Percentiles rank a stretch among this genome's conserved stretches.
Evolutionary conservation across 805 yeast genomes (phyloP).

Genomic region (Dipodascopsis uninucleata): DNA sequence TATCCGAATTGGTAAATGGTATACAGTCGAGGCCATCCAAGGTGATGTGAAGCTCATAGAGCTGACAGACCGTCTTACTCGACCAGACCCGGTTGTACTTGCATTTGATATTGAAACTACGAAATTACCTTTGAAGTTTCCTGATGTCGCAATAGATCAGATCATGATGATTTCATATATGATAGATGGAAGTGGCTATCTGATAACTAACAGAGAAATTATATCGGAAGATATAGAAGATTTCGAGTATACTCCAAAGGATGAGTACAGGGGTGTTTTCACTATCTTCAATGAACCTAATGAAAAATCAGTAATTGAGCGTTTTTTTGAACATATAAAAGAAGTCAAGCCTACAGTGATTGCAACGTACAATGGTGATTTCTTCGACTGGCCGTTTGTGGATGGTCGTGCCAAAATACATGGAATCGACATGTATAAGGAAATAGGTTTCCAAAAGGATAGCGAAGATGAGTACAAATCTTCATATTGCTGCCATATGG

Average conservation of each 20-base stretch:
- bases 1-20: slow-evolving; percentile 95
- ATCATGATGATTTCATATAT: slow-evolving; percentile 99
- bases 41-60: slow-evolving; percentile 55
- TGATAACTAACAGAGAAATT: slow-evolving; percentile 91
- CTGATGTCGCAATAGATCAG: slow-evolving; percentile 85
- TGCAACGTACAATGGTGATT: slow-evolving; percentile 97
- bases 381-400: slow-evolving; percentile 98
- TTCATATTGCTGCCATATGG: slow-evolving; percentile 92
- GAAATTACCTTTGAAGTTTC: slow-evolving; percentile 92
- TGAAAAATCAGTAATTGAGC: slow-evolving; percentile 67
- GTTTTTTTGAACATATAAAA: slow-evolving; percentile 85
- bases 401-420: slow-evolving; percentile 82
- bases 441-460: slow-evolving; percentile 90
- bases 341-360: slow-evolving; percentile 94
- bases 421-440: slow-evolving; percentile 82
- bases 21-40: slow-evolving; percentile 63
- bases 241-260: slow-evolving; percentile 95
- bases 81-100: slow-evolving; percentile 94
- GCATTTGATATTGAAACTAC: slow-evolving; percentile 98
- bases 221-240: slow-evolving; percentile 93
- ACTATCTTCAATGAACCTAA: slow-evolving; percentile 85
- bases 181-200: slow-evolving; percentile 96
- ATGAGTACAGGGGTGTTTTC: slow-evolving; percentile 88
- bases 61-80: slow-evolving; percentile 73
- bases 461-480: slow-evolving; percentile 90